A percentile compares a stretch with the other conserved stretches of the same genome.
These are phyloP conservation scores for Suhomyces yuchorum DNA, from an alignment of 1,139 yeast genomes.

Conservation along the genomic window DNA sequence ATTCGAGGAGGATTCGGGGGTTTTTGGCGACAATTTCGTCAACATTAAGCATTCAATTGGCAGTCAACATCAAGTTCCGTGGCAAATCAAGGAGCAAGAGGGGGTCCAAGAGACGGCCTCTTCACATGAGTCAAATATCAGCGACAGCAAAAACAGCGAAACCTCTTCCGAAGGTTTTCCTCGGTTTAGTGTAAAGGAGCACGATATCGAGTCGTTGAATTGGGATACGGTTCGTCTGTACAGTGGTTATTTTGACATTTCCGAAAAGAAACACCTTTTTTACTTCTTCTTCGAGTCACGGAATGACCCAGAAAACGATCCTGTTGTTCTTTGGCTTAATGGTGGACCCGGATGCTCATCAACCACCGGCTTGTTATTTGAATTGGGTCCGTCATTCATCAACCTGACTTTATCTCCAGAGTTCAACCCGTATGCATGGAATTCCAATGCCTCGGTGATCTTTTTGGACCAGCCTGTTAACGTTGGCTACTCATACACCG, in stretches of 20 bases:
- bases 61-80: background rate
- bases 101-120: background rate
- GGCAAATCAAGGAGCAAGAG: background rate
- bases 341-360: conserved; percentile 53
- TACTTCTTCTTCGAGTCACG: conserved; percentile 50
- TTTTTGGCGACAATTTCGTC: background rate
- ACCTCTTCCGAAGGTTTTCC: background rate
- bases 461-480: conserved; percentile 52
- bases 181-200: conserved; percentile 4
- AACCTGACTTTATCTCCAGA: conserved; percentile 42
- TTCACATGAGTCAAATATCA: too few relatives aligned
- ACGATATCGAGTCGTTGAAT: conserved; percentile 9
- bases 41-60: background rate
- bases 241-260: conserved; percentile 16
- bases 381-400: conserved; percentile 44
- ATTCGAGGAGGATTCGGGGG: background rate
- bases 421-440: conserved; percentile 46
- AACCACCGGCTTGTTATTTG: conserved; percentile 46
- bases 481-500: conserved; percentile 56
- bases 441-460: conserved; percentile 46
- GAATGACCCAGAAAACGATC: conserved; percentile 48
- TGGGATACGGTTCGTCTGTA: conserved; percentile 15
- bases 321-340: conserved; percentile 48
- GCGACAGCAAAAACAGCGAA: too few relatives aligned
- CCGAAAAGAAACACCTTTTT: conserved; percentile 31